phyloP scores from a whole-genome alignment of 148 eudicot genomes.

The Spergularia marina region DNA sequence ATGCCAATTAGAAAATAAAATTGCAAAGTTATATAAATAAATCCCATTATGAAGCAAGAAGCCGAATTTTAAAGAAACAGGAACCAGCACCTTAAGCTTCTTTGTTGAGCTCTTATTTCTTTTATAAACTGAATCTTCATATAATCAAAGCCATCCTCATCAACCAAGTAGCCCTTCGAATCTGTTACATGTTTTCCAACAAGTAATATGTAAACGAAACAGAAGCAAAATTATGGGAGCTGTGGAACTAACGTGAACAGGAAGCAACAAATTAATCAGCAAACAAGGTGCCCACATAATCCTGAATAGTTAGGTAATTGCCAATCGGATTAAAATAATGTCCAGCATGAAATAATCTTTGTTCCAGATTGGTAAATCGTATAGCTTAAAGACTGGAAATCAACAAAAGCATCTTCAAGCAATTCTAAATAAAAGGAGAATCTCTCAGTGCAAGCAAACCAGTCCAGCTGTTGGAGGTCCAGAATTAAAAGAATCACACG shows the following conservation, averaged over 20 bases:
- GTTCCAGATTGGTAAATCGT: neutral
- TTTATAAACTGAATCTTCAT: constrained; percentile 78
- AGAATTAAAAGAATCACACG: neutral
- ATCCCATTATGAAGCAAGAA: neutral
- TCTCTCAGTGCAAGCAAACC: constrained; percentile 1
- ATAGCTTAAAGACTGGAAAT: neutral
- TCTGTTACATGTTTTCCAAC: constrained; percentile 44
- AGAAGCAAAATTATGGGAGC: neutral
- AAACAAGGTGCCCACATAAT: neutral
- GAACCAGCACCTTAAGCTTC: constrained; percentile 76
- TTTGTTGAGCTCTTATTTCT: constrained; percentile 83
- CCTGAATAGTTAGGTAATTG: neutral
- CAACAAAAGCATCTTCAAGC: neutral
- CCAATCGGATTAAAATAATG: neutral
- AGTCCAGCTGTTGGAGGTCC: neutral
- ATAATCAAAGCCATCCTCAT: constrained; percentile 94
- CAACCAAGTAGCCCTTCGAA: constrained; percentile 97
- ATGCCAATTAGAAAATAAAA: constrained; percentile 11
- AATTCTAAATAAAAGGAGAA: neutral
- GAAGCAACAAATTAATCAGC: neutral
- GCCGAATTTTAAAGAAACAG: neutral
- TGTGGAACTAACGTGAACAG: neutral
- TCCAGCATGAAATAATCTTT: neutral
- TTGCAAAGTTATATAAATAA: constrained; percentile 16
- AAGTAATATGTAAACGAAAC: constrained; percentile 11